Evolutionary conservation across 768 basidiomycete species (phyloP), one percentile per base, ranked within the genome.

Genomic region (Trametes cinnabarina): DNA sequence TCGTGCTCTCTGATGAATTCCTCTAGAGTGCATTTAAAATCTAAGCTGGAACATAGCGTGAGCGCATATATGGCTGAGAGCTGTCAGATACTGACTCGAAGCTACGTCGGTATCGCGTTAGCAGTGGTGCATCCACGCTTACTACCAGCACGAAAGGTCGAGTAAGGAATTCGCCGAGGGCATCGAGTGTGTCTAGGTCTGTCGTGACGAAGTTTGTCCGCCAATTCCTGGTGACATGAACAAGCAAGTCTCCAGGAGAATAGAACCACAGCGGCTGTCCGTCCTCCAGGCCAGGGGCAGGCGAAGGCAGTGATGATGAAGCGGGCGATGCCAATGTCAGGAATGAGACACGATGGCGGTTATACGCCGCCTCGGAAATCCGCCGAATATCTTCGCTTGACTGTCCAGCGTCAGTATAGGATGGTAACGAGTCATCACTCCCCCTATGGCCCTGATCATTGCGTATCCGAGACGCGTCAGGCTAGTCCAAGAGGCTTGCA

Each of bases 61-160:
- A 51, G 51, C 48, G 55, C 49, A 41, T 47, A n/a, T 20, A 14
- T 4, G 6, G 49, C 14, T 40, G 14, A 28, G 32, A n/a, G n/a
- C n/a, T n/a, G n/a, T n/a, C 26, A 11, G 20, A 42, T 28, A 10
- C 15, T 57, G 50, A 55, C 10, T 48, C 40, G 30, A 52, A 35
- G 23, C 55, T 34, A 4, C 93, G 82, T 55, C 70, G 67, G 71
- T 81, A 97, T 40, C 96, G 79, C 42, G 81, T 75, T 41, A 84
- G 71, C 30, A 95, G 67, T 0, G 94, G 94, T 0, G 92, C 96
- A 61, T 98, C 94, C 28, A 94, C 79, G 46, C 75, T 81, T 43
- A 97, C 74, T 22, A 98, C 80, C 69, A 98, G 75, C 70, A 97
- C 94, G 71, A 94, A 98, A 0, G 97, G 97, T 17, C 97, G 77